Base-by-base conservation (phyloP, 2,329 filamentous ascomycete species). In the Aspergillus amoenus region DNA sequence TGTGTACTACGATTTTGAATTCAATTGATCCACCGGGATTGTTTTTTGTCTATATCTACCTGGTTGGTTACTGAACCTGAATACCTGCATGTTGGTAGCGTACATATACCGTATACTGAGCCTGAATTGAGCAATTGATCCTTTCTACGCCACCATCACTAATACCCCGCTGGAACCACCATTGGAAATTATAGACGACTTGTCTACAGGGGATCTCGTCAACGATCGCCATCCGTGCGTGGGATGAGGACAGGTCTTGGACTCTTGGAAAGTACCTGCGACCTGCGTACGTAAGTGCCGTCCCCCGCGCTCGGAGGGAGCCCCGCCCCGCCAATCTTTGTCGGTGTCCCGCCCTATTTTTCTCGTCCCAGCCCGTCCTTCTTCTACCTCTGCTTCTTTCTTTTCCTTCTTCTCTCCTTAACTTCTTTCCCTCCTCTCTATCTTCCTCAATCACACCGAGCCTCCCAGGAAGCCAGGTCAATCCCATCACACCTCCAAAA, bases 1-100 rank as follows among this genome's bases (percentile, higher is more conserved):
- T 76, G 94, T 97, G 71, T 97, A 93, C 80, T 99, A 97, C 77
- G 91, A 96, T 73, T 90, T 97, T 72, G 90, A 94, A 71, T 86
- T 97, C 64, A 76, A 78, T 67, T 84, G 32, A 52, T 47, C 27
- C 34, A 21, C 39, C 30, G 41, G 42, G 37, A 7, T 37, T 54
- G 40, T 51, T 32, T 52, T 30, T 37, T 53, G 45, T 54, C 43
- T 37, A 39, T 48, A 44, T 48, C 17, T 47, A 45, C 50, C 45
- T 50, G 42, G 18, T 56, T 51, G 58, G 57, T 59, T 40, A 32
- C 34, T 50, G 55, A 40, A 56, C 43, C 34, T n/a, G 34, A 37
- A 37, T 54, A 41, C 27, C 53, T 50, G 34, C 50, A 54, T 46
- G 51, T 46, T 53, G 43, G 43, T 53, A 53, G 51, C 51, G 51